Base-by-base conservation (phyloP, 768 basidiomycete genomes). In the Termitomyces sp. region DNA sequence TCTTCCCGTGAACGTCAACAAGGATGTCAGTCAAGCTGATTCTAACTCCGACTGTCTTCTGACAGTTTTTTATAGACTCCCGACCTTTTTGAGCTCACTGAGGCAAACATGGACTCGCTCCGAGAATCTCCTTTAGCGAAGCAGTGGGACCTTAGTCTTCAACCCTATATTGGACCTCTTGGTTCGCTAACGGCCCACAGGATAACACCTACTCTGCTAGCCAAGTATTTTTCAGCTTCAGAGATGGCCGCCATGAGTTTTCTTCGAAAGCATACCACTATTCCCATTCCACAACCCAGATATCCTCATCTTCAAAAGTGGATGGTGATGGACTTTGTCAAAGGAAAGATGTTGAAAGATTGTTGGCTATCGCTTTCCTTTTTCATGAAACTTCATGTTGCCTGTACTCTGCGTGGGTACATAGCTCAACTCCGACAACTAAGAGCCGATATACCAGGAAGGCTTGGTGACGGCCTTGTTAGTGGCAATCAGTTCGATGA, bases 371-470 rank as follows among this genome's bases (percentile, higher is more conserved):
- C 53, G 2, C 51, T 68, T 23, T 50, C 61, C 27, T 20, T 51
- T 10, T 62, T 58, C 35, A 57, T 51, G 42, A 62, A 64, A 50
- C 56, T 69, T 31, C 55, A 58, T 27, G 54, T 69, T 20, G 65
- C 64, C 1, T 68, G 63, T 46, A 67, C 66, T 7, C 44, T 71
- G 7, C 63, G 69, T 3, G 38, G 62, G 13, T 70, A 69, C 46
- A n/a, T n/a, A n/a, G n/a, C n/a, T n/a, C n/a, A n/a, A n/a, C n/a
- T n/a, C n/a, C n/a, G n/a, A n/a, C n/a, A n/a, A n/a, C n/a, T n/a
- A n/a, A n/a, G n/a, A n/a, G n/a, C n/a, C n/a, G n/a, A n/a, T n/a
- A n/a, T n/a, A n/a, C n/a, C n/a, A n/a, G n/a, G n/a, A n/a, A n/a
- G n/a, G n/a, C n/a, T n/a, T n/a, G n/a, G n/a, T n/a, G n/a, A n/a